Evolutionary conservation across 2,329 filamentous ascomycete species (phyloP).

Genomic region (Fusarium heterosporum): DNA sequence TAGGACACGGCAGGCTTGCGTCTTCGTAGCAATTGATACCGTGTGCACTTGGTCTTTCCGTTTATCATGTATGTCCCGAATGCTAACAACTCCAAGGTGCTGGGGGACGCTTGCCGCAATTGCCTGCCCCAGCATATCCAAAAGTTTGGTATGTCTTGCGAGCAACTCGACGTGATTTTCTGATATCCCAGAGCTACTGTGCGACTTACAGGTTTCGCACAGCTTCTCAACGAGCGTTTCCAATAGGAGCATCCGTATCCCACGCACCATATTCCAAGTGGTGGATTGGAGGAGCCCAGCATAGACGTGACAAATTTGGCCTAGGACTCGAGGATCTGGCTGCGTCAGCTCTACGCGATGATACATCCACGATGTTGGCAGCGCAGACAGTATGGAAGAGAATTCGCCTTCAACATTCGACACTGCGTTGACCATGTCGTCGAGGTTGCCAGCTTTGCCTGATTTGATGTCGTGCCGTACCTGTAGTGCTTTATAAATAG

Average conservation of each 20-base stretch:
- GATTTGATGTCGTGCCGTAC: slow-evolving; percentile 60
- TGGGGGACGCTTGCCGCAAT: slow-evolving; percentile 62
- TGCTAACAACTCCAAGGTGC: slow-evolving; percentile 61
- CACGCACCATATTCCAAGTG: slow-evolving; percentile 62
- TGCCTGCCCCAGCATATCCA: slow-evolving; percentile 56
- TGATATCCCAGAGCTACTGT: slow-evolving; percentile 44
- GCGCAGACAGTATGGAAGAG: slow-evolving; percentile 52
- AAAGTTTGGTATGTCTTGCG: slow-evolving; percentile 53
- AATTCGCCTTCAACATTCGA: slow-evolving; percentile 59
- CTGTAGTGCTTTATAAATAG: slow-evolving; percentile 60
- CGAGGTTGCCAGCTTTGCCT: slow-evolving; percentile 52
- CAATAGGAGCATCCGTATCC: slow-evolving; percentile 60
- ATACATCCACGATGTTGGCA: slow-evolving; percentile 58
- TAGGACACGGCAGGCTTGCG: slow-evolving; percentile 48
- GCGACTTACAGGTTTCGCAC: slow-evolving; percentile 36
- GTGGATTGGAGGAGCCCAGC: slow-evolving; percentile 58
- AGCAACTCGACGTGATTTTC: slow-evolving; percentile 52
- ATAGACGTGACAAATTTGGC: slow-evolving; percentile 59
- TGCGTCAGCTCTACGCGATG: slow-evolving; percentile 54
- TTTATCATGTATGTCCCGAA: slow-evolving; percentile 50
- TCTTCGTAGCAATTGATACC: slow-evolving; percentile 47
- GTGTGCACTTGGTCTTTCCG: slow-evolving; percentile 27
- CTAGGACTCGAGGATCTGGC: slow-evolving; percentile 57
- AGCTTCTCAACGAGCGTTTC: slow-evolving; percentile 61
- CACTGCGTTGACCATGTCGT: slow-evolving; percentile 53